Percentiles rank a stretch among this genome's conserved stretches.
Evolutionary conservation across 257 asterid species (phyloP).

Genomic region (Penstemon davidsonii): DNA sequence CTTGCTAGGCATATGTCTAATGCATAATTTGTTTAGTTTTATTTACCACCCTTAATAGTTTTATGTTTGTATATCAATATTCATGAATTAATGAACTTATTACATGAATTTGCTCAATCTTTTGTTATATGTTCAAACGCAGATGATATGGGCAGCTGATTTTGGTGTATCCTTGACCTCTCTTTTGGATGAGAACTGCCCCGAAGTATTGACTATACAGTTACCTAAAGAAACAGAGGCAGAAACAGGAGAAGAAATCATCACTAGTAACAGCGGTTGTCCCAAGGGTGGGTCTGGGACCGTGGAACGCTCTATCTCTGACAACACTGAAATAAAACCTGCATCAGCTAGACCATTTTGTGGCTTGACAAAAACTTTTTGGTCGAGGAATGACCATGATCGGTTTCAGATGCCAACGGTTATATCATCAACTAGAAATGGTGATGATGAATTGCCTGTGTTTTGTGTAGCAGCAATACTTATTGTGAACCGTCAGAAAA

Average conservation of each 20-base stretch:
- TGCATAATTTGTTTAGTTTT: background rate
- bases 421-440: conserved; percentile 60
- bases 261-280: conserved; percentile 40
- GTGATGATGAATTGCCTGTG: conserved; percentile 90
- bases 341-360: conserved; percentile 68
- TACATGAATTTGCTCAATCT: conserved; percentile 16
- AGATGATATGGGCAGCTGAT: conserved; percentile 99
- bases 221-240: conserved; percentile 55
- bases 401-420: conserved; percentile 50
- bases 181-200: conserved; percentile 70
- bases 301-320: conserved; percentile 49
- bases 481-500: conserved; percentile 83
- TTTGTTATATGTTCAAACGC: conserved; percentile 27
- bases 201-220: conserved; percentile 66
- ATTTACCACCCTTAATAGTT: conserved; percentile 9
- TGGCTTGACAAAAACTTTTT: conserved; percentile 81
- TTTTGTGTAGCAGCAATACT: conserved; percentile 97
- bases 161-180: conserved; percentile 68
- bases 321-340: conserved; percentile 51
- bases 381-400: conserved; percentile 57
- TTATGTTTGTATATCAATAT: background rate
- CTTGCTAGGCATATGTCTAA: no score
- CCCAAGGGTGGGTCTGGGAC: conserved; percentile 46
- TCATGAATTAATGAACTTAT: background rate
- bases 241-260: conserved; percentile 59